Base-by-base conservation (phyloP, 2,329 filamentous ascomycete genomes). In the Arthrobotrys sphaeroides region DNA sequence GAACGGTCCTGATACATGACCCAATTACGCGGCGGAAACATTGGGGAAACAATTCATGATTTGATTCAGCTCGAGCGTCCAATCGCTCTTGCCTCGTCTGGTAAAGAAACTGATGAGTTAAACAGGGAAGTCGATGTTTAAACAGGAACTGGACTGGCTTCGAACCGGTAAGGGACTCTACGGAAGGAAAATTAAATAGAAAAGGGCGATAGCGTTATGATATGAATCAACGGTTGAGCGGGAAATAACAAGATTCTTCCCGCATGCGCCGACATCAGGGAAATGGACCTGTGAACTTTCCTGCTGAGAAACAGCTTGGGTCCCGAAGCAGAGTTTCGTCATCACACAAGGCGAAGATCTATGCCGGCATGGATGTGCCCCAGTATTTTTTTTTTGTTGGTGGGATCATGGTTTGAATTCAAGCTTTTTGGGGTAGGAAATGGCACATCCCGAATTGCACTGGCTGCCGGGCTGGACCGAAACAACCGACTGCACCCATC, bases 21-120 rank as follows among this genome's bases (percentile, higher is more conserved):
- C 55, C 45, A 67, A 67, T 74, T 57, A 62, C 55, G 53, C 70
- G 70, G 62, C 26, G 38, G 49, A 51, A 45, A 67, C 60, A 51
- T 40, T 42, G 24, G 20, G 49, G 24, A 43, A 60, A 43, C 33
- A 5, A 31, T 60, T 38, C 55, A 60, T 22, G 51, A 38, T 38
- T 55, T 22, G 51, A 38, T 38, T 55, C 51, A 55, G 18, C 51
- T 31, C 28, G 9, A 38, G 28, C 31, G n/a, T n/a, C n/a, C n/a
- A 28, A 38, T 55, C 10, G 16, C 61, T 42, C 45, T 66, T 66
- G 43, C 60, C 33, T 55, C 31, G 51, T 24, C 28, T 38, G 51
- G 31, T 3, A 22, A 38, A 24, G 24, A 33, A 33, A n/a, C 3
- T 38, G 31, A 42, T 60, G n/a, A 6, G 45, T 57, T 70, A 55